Base-by-base conservation (phyloP, 305 asterid species). In the Rubia tinctorum region DNA sequence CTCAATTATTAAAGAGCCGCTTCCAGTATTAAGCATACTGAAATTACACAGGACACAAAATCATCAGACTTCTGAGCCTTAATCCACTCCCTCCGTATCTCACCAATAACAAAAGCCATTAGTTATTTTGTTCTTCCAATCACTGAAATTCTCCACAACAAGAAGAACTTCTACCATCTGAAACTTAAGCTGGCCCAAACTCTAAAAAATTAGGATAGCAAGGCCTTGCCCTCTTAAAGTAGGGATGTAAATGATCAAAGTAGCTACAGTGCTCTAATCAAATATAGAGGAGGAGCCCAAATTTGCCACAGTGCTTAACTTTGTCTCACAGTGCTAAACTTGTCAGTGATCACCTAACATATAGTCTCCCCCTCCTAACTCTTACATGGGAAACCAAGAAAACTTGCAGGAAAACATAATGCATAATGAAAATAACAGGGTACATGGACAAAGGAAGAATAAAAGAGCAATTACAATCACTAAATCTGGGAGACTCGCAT, bases 321-420 rank as follows among this genome's bases (percentile, higher is more conserved):
- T 10, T 12, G 14, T 43, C 69, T 11, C 20, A 7, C 13, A 8
- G 5, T 47, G 18, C 55, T 47, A 47, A 47, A 47, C 55, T 47
- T 47, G 55, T 47, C 55, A 47, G 15, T 47, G 55, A 47, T 5
- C 55, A 34, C 39, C 39, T 34, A 34, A 34, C 37, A 8, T 25
- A 62, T 25, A 43, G 14, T 40, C 53, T 39, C 27, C 70, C 70
- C 40, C 70, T 66, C 47, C 45, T 22, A 65, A 10, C 68, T 63
- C 44, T 49, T 12, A 59, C 47, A 39, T n/a, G 14, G 53, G 2
- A 40, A 17, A 44, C 17, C 53, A 39, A 40, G 25, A 23, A 40
- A 39, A 42, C 56, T 22, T 4, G 37, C 27, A 49, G 55, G 8
- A 40, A 18, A 66, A 18, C 53, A 40, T 34, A 67, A 43, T 49